Percentiles rank a stretch among this genome's conserved stretches.
phyloP scores from a whole-genome alignment of 139 green algal genomes.

The Chlamydomonas sp. region DNA sequence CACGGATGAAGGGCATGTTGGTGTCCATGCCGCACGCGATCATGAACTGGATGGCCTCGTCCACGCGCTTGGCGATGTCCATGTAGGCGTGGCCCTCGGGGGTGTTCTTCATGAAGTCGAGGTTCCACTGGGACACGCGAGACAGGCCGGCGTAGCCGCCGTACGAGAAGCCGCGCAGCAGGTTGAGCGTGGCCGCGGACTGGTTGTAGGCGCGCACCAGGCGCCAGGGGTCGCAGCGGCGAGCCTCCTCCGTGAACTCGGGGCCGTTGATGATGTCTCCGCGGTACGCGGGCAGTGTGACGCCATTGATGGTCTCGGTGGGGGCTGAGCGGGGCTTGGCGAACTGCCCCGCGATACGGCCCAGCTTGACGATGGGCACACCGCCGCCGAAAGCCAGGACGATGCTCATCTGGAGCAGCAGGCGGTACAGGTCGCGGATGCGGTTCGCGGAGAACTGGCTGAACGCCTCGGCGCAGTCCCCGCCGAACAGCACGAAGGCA shows the following conservation, averaged over 20 bases:
- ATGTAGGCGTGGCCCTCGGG: conserved; percentile 88
- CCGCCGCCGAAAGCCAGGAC: conserved; percentile 96
- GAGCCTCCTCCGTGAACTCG: conserved; percentile 89
- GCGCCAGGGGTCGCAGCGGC: conserved; percentile 88
- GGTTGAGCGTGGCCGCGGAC: conserved; percentile 96
- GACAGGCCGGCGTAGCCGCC: conserved; percentile 95
- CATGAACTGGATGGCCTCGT: conserved; percentile 96
- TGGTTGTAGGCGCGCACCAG: conserved; percentile 97
- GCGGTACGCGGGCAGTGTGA: conserved; percentile 74
- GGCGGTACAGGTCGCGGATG: conserved; percentile 92
- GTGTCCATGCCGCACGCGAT: conserved; percentile 90
- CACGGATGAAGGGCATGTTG: conserved; percentile 80
- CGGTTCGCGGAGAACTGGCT: conserved; percentile 94
- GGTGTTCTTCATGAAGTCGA: conserved; percentile 97
- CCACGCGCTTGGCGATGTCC: conserved; percentile 91
- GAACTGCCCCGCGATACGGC: conserved; percentile 98
- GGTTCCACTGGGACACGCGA: conserved; percentile 94
- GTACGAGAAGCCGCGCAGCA: conserved; percentile 95
- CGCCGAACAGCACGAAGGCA: conserved; percentile 74
- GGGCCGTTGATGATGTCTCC: conserved; percentile 99
- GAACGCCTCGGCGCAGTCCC: conserved; percentile 98
- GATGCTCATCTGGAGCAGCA: conserved; percentile 96
- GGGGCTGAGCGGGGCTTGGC: conserved; percentile 89
- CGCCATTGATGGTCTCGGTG: conserved; percentile 64
- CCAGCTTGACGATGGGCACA: conserved; percentile 98